Evolutionary conservation across 1,284 basidiomycete genomes (phyloP), one percentile per base, ranked within the genome.

Genomic region (Schizopora paradoxa): DNA sequence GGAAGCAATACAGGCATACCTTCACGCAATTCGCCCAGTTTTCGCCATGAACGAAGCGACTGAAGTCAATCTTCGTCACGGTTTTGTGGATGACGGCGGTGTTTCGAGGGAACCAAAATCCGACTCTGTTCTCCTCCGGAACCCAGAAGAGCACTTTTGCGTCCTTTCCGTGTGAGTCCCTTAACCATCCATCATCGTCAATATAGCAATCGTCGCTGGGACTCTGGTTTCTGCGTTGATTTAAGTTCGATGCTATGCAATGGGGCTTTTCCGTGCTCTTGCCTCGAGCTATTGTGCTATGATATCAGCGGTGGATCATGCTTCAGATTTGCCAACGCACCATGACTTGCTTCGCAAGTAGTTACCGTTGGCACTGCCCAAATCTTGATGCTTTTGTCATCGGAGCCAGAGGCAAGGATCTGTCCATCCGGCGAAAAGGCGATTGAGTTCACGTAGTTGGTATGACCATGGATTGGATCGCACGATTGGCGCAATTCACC

Each of bases 321-420:
- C n/a, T n/a, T n/a, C n/a, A n/a, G n/a, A n/a, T n/a, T n/a, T n/a
- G n/a, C n/a, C n/a, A n/a, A n/a, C n/a, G n/a, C n/a, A n/a, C n/a
- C n/a, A n/a, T n/a, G n/a, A n/a, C n/a, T n/a, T n/a, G n/a, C n/a
- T n/a, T n/a, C n/a, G n/a, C n/a, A n/a, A n/a, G n/a, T n/a, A n/a
- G n/a, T n/a, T n/a, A n/a, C n/a, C n/a, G n/a, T n/a, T n/a, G 13
- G 32, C 18, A 25, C 39, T 31, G 44, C 48, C 50, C 50, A 51
- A 13, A 51, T 28, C 19, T 22, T 23, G 22, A 51, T 28, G 11
- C 11, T 26, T 2, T 28, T 28, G 31, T 50, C 48, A n/a, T n/a
- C n/a, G 3, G 50, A 49, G 6, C 50, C 45, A n/a, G 50, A 51
- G 13, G 26, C 47, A 19, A 51, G 16, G 22, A 14, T 19, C 28